Evolutionary conservation across 164 flowering plant genomes (phyloP).

Genomic region (Stephania japonica): DNA sequence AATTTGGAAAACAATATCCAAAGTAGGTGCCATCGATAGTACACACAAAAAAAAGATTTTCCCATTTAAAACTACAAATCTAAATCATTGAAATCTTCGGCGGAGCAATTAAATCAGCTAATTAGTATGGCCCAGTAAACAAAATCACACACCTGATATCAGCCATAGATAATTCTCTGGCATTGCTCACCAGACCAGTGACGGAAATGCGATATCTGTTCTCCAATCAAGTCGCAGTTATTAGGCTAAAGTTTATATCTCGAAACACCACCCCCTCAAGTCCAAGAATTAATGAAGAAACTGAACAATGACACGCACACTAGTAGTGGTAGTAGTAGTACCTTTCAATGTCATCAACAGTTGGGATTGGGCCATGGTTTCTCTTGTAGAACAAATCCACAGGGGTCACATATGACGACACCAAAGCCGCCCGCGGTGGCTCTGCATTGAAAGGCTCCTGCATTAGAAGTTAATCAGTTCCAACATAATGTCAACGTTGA

Average conservation of each 20-base stretch:
- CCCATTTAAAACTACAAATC: neutral
- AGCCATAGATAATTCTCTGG: constrained; percentile 61
- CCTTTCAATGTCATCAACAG: constrained; percentile 87
- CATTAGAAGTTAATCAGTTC: constrained; percentile 10
- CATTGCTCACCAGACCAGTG: constrained; percentile 49
- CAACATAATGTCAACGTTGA: neutral
- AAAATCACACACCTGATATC: constrained; percentile 58
- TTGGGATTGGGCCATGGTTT: constrained; percentile 95
- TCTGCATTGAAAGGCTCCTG: constrained; percentile 98
- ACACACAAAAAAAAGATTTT: no score
- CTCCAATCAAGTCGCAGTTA: constrained; percentile 7
- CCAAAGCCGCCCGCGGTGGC: constrained; percentile 73
- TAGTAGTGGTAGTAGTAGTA: constrained; percentile 15
- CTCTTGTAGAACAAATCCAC: constrained; percentile 94
- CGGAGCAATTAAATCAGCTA: neutral
- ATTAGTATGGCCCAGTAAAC: neutral
- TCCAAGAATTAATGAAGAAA: neutral
- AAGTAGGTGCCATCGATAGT: no score
- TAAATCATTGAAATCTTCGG: neutral
- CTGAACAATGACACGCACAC: neutral
- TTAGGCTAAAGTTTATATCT: constrained; percentile 17
- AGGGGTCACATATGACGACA: constrained; percentile 83
- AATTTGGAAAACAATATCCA: neutral
- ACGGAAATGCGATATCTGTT: constrained; percentile 64
- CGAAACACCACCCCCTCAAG: neutral